Percentiles rank a stretch among this genome's conserved stretches.
These are phyloP conservation scores for Pistacia vera DNA, from an alignment of 345 rosid species.

Conservation along the genomic window DNA sequence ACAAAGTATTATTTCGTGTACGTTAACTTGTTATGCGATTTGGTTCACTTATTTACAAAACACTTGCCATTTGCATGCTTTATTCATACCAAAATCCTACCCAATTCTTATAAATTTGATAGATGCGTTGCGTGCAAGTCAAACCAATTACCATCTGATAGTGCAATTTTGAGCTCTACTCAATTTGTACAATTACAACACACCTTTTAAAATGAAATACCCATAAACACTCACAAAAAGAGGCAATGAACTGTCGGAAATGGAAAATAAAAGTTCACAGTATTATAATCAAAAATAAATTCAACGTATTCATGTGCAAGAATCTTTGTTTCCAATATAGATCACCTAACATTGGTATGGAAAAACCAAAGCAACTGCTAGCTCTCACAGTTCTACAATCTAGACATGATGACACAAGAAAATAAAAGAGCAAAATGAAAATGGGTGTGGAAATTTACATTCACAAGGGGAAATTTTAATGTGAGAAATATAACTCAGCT, in stretches of 20 bases:
- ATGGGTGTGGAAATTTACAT: neutral
- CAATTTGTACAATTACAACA: neutral
- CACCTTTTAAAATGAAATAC: neutral
- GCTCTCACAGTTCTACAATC: conserved; percentile 16
- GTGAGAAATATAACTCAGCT: neutral
- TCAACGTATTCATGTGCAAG: neutral
- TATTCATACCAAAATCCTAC: too few relatives aligned
- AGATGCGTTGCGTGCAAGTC: neutral
- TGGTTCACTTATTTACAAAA: too few relatives aligned
- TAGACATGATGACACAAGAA: neutral
- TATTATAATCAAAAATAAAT: neutral
- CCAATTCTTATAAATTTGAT: too few relatives aligned
- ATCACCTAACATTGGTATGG: neutral
- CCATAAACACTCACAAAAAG: neutral
- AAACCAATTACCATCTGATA: neutral
- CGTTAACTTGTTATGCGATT: too few relatives aligned
- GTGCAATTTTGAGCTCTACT: neutral
- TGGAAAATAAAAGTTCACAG: neutral
- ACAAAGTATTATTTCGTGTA: too few relatives aligned
- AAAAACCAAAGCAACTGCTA: neutral
- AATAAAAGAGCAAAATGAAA: neutral
- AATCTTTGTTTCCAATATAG: neutral
- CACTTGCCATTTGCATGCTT: too few relatives aligned
- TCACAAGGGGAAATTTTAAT: neutral
- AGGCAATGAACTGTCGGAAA: too few relatives aligned